Conservation (phyloP, 129 eudicot genomes). For the Flaveria trinervia region DNA sequence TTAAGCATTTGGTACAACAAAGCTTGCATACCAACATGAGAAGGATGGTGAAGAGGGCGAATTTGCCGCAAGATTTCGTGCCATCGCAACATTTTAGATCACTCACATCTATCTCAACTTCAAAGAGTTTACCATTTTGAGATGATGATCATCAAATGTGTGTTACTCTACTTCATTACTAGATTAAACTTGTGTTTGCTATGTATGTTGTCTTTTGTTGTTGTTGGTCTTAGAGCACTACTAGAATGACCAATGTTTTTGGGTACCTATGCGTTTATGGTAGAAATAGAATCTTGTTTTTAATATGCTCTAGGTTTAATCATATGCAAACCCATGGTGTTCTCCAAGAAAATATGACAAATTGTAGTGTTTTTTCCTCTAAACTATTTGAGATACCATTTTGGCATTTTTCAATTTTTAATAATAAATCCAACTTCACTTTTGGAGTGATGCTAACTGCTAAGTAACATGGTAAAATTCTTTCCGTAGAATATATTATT, state of each 20-base stretch:
- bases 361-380: constrained; percentile 5
- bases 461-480: constrained; percentile 18
- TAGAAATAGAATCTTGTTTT: constrained; percentile 11
- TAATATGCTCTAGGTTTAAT: neutral
- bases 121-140: constrained; percentile 97
- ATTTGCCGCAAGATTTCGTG: constrained; percentile 83
- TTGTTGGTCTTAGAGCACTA: constrained; percentile 34
- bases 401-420: neutral
- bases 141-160: constrained; percentile 17
- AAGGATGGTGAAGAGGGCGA: constrained; percentile 88
- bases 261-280: constrained; percentile 21
- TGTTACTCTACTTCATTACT: constrained; percentile 14
- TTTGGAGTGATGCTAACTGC: constrained; percentile 19
- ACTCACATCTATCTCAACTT: constrained; percentile 72
- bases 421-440: neutral
- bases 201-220: constrained; percentile 29
- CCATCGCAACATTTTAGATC: constrained; percentile 85
- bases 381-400: neutral
- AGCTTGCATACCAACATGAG: constrained; percentile 91
- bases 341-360: neutral
- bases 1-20: constrained; percentile 82
- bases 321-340: neutral
- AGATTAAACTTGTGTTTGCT: constrained; percentile 27
- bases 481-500: neutral
- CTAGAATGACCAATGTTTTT: constrained; percentile 33